phyloP scores from a whole-genome alignment of 1,284 basidiomycete species.

The Phenoliferia sp. region DNA sequence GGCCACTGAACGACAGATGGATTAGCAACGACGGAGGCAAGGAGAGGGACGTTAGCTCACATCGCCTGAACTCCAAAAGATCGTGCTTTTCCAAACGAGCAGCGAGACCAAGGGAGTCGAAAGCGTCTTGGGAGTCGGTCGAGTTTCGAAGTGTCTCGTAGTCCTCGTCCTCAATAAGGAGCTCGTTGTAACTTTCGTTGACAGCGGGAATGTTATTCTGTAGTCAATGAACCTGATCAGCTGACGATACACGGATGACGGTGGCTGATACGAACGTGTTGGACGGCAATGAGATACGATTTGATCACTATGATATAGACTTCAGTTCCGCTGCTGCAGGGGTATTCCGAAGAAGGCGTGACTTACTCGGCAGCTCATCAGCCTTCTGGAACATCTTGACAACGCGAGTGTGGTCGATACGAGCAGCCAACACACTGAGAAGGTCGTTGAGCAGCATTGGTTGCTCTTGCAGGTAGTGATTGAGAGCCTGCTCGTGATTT shows the following conservation, averaged over 20 bases:
- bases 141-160: constrained; percentile 93
- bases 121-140: constrained; percentile 96
- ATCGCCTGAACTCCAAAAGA: constrained; percentile 86
- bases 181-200: constrained; percentile 94
- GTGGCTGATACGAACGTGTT: constrained; percentile 60
- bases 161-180: constrained; percentile 98
- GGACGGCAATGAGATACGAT: constrained; percentile 92
- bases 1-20: constrained; percentile 52
- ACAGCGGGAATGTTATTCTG: constrained; percentile 92
- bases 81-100: constrained; percentile 83
- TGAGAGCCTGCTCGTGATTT: constrained; percentile 50
- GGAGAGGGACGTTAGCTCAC: not conserved
- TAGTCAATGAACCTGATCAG: not conserved
- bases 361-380: constrained; percentile 75
- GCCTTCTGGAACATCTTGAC: constrained; percentile 84
- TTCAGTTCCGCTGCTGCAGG: too few species aligned
- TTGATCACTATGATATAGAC: constrained; percentile 68
- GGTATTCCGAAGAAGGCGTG: not conserved
- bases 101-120: constrained; percentile 86
- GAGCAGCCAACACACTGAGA: constrained; percentile 81
- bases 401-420: constrained; percentile 90
- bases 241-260: constrained; percentile 6
- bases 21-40: not conserved
- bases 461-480: constrained; percentile 88
- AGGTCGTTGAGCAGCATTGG: constrained; percentile 90